phyloP scores from a whole-genome alignment of 1,284 basidiomycete species.

The Puccinia novopanici region DNA sequence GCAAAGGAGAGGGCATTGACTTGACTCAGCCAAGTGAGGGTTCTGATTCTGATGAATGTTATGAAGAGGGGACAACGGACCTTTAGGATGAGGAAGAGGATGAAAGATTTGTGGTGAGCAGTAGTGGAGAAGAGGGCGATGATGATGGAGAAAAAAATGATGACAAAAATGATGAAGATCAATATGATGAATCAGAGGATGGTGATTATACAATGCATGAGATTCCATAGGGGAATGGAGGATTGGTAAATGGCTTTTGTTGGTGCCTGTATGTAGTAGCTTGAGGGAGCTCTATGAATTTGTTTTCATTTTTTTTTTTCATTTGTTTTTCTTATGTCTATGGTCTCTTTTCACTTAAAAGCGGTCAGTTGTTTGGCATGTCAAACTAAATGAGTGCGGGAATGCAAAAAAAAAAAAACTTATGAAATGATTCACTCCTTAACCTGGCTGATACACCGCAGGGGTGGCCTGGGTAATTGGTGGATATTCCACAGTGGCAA shows the following conservation, averaged over 20 bases:
- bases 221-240: not conserved
- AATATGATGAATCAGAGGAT: conserved; percentile 12
- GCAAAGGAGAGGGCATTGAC: conserved; percentile 6
- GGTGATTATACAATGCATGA: conserved; percentile 14
- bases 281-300: too few species aligned
- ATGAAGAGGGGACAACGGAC: not conserved
- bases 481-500: too few species aligned
- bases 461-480: too few species aligned
- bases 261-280: not conserved
- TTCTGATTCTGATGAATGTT: not conserved
- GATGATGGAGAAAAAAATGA: not conserved
- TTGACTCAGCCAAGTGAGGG: not conserved
- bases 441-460: too few species aligned
- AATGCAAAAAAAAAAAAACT: too few species aligned
- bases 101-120: not conserved
- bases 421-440: too few species aligned
- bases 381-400: too few species aligned
- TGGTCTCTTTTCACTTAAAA: too few species aligned
- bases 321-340: too few species aligned
- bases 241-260: not conserved
- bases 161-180: conserved; percentile 5
- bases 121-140: not conserved
- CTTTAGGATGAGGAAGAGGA: too few species aligned
- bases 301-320: too few species aligned
- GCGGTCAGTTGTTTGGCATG: too few species aligned